These are phyloP conservation scores for Geotrichum fermentans DNA, from an alignment of 1,139 yeast genomes.

Conservation along the genomic window DNA sequence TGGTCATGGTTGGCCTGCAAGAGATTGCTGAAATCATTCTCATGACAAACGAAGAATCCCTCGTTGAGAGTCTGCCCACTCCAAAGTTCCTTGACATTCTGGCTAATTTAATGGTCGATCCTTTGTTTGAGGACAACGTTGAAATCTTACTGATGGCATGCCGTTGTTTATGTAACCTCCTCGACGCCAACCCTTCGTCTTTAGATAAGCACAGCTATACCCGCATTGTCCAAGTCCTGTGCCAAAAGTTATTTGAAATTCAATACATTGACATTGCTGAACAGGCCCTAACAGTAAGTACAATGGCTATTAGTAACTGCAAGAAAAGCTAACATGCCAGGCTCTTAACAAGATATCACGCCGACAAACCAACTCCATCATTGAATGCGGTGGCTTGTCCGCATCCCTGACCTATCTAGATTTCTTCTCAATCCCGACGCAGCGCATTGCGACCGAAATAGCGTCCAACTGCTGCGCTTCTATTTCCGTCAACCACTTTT, in stretches of 20 bases:
- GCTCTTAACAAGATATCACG: conserved; percentile 39
- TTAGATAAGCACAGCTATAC: conserved; percentile 60
- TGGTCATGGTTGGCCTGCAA: conserved; percentile 41
- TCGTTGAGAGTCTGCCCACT: conserved; percentile 49
- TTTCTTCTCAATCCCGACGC: conserved; percentile 86
- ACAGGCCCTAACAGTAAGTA: conserved; percentile 70
- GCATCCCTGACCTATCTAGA: conserved; percentile 75
- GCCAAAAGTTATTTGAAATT: conserved; percentile 65
- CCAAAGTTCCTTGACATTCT: conserved; percentile 52
- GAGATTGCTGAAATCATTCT: conserved; percentile 39
- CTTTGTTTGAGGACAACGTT: conserved; percentile 56
- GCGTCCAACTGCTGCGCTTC: conserved; percentile 70
- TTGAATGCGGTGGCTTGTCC: conserved; percentile 53
- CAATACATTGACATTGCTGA: conserved; percentile 88
- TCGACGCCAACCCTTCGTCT: conserved; percentile 71
- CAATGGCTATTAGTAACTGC: too few species aligned
- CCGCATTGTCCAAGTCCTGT: conserved; percentile 63
- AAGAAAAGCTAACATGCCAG: conserved; percentile 22
- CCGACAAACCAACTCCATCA: conserved; percentile 37
- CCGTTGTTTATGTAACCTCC: conserved; percentile 73
- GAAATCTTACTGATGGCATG: conserved; percentile 82
- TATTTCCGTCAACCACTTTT: conserved; percentile 45
- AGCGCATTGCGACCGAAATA: conserved; percentile 71
- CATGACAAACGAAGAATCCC: conserved; percentile 37
- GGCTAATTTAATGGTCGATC: conserved; percentile 56